Percentiles rank a stretch among this genome's conserved stretches.
Evolutionary conservation across 306 rosid species (phyloP).

Genomic region (Astragalus glycyphyllos): DNA sequence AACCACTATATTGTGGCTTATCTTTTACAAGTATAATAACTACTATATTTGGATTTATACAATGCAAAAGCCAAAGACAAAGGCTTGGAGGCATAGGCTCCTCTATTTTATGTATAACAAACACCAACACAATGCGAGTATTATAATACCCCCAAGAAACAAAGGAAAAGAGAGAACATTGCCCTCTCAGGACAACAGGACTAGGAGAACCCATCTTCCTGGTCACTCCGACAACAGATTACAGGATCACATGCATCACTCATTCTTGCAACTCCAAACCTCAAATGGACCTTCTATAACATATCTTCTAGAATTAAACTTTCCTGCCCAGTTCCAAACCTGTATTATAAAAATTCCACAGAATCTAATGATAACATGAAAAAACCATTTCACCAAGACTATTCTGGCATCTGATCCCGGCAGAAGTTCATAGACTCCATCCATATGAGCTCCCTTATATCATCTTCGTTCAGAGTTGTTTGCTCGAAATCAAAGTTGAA

Average conservation of each 20-base stretch:
- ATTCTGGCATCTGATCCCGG: conserved; percentile 36
- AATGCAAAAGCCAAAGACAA: conserved; percentile 32
- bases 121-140: conserved; percentile 29
- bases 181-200: conserved; percentile 12
- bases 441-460: conserved; percentile 95
- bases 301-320: conserved; percentile 16
- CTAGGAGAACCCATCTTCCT: conserved; percentile 51
- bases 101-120: conserved; percentile 47
- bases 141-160: conserved; percentile 24
- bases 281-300: conserved; percentile 22
- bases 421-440: conserved; percentile 61
- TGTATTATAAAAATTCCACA: conserved; percentile 40
- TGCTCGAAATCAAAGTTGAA: conserved; percentile 86
- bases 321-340: conserved; percentile 40
- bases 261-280: conserved; percentile 41
- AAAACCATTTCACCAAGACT: conserved; percentile 11
- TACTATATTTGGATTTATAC: conserved; percentile 50
- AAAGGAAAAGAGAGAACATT: not conserved
- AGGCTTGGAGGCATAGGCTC: conserved; percentile 47
- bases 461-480: conserved; percentile 78
- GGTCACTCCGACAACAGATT: conserved; percentile 33
- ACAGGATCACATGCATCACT: conserved; percentile 38
- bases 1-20: conserved; percentile 41
- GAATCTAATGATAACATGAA: conserved; percentile 19
- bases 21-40: conserved; percentile 34